Base-by-base conservation (phyloP, 495 filamentous ascomycete genomes). In the Usnea hakonensis region DNA sequence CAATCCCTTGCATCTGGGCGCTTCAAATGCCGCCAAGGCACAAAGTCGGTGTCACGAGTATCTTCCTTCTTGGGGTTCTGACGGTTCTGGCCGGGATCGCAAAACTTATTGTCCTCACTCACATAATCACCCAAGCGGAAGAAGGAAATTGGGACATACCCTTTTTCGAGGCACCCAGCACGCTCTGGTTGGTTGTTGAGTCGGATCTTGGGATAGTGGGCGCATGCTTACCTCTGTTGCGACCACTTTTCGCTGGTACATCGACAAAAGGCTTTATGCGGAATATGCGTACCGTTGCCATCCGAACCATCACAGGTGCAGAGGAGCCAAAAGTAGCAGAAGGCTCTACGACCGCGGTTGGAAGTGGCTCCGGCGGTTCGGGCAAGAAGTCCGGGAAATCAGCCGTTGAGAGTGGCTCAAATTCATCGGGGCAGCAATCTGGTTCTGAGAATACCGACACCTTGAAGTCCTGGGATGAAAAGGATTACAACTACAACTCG, bases 121-220 rank as follows among this genome's bases (percentile, higher is more conserved):
- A 69, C 16, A 64, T 68, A 40, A 65, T 55, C 10, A 63, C 61
- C 26, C 60, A 69, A 21, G 57, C 37, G 2, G 16, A 0, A 14
- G 36, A 26, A 23, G 33, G 33, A 11, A 33, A 57, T 11, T 36
- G 5, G 2, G 54, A 57, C 54, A 38, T 57, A 21, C 26, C 54
- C n/a, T 57, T 64, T 50, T 67, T 69, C 40, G 61, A 64, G 11
- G 65, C 65, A 19, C 58, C 61, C 17, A 46, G 64, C 32, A 36
- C 57, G 11, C 28, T 40, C 5, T 80, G 76, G 77, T 73, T 72
- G 5, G 69, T 77, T 16, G 65, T 77, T 48, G 77, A 79, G 60
- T 59, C 70, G 19, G 74, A 76, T 65, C 57, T 77, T 23, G 74
- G 73, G 26, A 72, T 78, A 44, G 72, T 79, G 59, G 77, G 75